Percentiles rank a stretch among this genome's conserved stretches.
These are phyloP conservation scores for Pestalotiopsis sp. DNA, from an alignment of 2,329 filamentous ascomycete species.

Conservation along the genomic window DNA sequence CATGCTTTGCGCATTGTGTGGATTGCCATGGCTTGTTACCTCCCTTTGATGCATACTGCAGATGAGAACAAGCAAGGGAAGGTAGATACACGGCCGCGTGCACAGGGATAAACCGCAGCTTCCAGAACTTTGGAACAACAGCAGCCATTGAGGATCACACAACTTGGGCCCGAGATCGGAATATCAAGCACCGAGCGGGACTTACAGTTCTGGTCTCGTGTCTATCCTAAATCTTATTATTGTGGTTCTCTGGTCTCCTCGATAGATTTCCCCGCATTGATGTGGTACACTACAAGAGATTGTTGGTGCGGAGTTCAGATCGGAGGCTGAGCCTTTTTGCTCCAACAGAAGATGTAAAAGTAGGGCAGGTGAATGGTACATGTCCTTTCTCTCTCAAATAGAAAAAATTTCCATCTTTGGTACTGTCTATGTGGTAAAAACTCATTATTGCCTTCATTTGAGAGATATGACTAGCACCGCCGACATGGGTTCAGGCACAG, in stretches of 20 bases:
- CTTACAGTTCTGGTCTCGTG: not conserved
- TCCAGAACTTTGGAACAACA: not conserved
- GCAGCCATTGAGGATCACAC: not conserved
- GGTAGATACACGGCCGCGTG: too few relatives aligned
- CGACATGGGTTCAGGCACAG: conserved; percentile 20
- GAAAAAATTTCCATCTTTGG: not conserved
- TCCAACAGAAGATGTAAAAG: too few relatives aligned
- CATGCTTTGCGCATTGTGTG: too few relatives aligned
- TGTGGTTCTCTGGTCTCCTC: not conserved
- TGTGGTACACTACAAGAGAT: not conserved
- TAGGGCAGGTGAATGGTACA: not conserved
- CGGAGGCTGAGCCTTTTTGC: not conserved
- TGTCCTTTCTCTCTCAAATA: not conserved
- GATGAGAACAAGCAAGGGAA: too few relatives aligned
- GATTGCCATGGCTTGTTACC: too few relatives aligned
- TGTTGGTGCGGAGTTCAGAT: not conserved
- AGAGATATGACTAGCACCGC: not conserved
- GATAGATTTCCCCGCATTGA: not conserved
- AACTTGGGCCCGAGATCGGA: not conserved
- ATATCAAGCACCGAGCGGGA: not conserved
- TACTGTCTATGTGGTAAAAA: not conserved
- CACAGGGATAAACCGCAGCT: not conserved
- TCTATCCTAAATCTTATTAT: not conserved
- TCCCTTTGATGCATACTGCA: too few relatives aligned
- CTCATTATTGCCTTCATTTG: too few relatives aligned